Conservation (phyloP, 2,329 filamentous ascomycete species). For the Fusarium domesticum region DNA sequence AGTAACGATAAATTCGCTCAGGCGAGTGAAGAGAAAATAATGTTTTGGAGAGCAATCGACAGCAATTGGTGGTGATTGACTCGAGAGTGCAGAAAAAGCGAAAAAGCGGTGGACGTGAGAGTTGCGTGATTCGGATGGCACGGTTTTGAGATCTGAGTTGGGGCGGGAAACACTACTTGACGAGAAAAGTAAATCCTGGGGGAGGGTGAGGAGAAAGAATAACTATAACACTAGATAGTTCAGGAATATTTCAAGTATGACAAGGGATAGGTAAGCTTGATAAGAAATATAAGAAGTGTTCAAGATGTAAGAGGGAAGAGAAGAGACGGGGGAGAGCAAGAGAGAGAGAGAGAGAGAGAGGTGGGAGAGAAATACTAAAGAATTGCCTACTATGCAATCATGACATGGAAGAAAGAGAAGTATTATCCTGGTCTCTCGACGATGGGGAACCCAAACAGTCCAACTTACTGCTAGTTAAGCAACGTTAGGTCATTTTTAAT, state of each 20-base stretch:
- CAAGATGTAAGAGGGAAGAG: not conserved
- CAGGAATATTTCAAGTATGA: no score
- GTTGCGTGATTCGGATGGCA: slow-evolving; percentile 18
- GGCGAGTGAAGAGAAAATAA: not conserved
- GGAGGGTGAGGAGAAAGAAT: not conserved
- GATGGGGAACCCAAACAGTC: no score
- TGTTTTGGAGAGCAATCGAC: no score
- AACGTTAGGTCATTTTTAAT: not conserved
- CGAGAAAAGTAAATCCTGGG: no score
- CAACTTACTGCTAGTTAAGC: no score
- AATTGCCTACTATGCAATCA: not conserved
- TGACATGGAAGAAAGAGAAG: not conserved
- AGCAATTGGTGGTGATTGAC: slow-evolving; percentile 2
- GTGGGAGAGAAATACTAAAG: slow-evolving; percentile 8
- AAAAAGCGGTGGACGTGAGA: slow-evolving; percentile 18
- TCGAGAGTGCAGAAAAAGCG: slow-evolving; percentile 4
- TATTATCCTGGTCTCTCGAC: no score
- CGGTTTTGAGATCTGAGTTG: slow-evolving; percentile 1
- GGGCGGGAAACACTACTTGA: no score
- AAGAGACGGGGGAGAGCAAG: slow-evolving; percentile 1
- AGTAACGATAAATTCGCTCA: no score
- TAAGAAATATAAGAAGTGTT: not conserved
- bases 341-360: slow-evolving; percentile 5
- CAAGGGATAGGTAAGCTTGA: not conserved
- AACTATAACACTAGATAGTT: no score